A percentile compares a stretch with the other conserved stretches of the same genome.
Evolutionary conservation across 768 basidiomycete species (phyloP).

Genomic region (Russula sp.): DNA sequence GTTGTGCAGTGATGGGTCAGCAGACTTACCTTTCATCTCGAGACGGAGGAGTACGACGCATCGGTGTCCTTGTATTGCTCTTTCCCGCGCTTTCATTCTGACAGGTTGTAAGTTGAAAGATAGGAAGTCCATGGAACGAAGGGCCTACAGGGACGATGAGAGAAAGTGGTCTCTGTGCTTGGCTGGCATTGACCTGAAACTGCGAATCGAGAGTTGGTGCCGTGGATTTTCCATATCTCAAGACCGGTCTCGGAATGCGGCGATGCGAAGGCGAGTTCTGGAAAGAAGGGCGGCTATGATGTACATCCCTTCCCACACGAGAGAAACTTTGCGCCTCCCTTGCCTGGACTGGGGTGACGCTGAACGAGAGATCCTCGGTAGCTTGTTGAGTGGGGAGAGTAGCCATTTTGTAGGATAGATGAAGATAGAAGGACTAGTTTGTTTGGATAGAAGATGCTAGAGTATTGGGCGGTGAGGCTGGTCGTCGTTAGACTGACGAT

Average conservation of each 20-base stretch:
- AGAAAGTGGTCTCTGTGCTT: constrained; percentile 6
- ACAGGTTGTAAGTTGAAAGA: not conserved
- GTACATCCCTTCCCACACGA: not conserved
- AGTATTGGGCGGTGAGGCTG: not conserved
- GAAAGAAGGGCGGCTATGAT: not conserved
- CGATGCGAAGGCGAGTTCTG: not conserved
- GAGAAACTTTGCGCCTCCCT: not conserved
- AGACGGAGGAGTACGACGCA: not conserved
- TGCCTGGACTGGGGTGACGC: not conserved
- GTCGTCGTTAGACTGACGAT: not conserved
- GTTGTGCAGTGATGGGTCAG: not conserved
- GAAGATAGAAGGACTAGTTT: not conserved
- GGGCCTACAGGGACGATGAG: not conserved
- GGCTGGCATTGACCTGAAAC: constrained; percentile 14
- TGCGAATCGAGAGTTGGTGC: not conserved
- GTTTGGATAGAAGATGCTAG: not conserved
- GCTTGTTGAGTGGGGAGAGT: not conserved
- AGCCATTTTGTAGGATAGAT: not conserved
- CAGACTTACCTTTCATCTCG: not conserved
- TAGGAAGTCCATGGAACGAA: not conserved
- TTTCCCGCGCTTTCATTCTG: not conserved
- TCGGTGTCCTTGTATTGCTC: not conserved
- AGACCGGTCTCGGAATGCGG: constrained; percentile 5
- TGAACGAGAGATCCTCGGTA: not conserved
- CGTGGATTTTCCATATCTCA: not conserved